These are phyloP conservation scores for Tetrahymena thermophila DNA, from an alignment of 73 alveolate genomes.

Conservation along the genomic window DNA sequence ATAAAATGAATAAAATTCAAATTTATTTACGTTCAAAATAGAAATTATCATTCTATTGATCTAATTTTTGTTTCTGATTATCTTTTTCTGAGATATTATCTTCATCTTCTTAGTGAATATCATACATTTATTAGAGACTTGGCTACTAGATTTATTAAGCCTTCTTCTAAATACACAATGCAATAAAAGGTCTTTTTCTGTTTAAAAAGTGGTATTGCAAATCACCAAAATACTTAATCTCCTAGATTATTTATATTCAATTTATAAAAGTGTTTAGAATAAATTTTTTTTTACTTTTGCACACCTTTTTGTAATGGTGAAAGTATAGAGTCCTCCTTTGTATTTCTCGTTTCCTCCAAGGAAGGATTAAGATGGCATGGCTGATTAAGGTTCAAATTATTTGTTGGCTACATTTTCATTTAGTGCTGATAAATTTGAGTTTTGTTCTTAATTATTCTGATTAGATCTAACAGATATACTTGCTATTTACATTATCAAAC, in stretches of 20 bases:
- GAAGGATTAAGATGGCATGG: neutral
- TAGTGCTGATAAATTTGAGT: neutral
- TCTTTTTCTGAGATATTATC: neutral
- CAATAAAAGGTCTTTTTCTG: neutral
- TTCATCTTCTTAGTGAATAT: neutral
- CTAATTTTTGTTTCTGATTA: neutral
- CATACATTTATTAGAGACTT: neutral
- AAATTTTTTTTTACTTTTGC: neutral
- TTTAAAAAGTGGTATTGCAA: neutral
- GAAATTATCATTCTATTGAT: neutral
- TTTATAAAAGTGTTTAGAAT: no score
- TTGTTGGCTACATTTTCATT: neutral
- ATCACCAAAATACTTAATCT: neutral
- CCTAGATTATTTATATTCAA: neutral
- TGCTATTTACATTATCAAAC: neutral
- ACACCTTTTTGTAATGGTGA: neutral
- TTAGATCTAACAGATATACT: neutral
- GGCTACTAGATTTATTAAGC: neutral
- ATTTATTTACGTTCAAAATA: neutral
- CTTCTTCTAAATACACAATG: neutral
- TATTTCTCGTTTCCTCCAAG: neutral
- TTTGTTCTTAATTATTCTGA: neutral
- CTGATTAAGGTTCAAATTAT: neutral
- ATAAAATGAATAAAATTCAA: neutral
- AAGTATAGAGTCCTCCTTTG: neutral